Percentiles rank a stretch among this genome's conserved stretches.
Conservation (phyloP, 768 basidiomycete species). For the Amanita molliuscula region DNA sequence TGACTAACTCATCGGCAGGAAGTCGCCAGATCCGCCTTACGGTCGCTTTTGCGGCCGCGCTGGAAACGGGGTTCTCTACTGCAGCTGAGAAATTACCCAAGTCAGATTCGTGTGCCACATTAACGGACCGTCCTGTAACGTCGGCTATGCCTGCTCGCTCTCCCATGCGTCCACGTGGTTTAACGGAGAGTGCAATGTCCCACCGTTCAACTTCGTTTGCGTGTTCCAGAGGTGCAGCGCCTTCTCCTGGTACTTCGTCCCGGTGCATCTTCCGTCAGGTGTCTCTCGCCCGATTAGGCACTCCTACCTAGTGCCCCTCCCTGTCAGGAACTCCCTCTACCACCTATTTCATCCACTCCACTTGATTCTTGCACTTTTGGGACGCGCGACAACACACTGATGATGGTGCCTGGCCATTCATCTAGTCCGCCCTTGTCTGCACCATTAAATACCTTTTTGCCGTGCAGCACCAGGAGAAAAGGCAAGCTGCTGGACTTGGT, state of each 20-base stretch:
- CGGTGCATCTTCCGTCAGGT: conserved; percentile 31
- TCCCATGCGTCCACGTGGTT: conserved; percentile 34
- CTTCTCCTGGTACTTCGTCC: conserved; percentile 12
- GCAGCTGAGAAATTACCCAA: conserved; percentile 13
- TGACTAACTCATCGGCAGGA: no score
- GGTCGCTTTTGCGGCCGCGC: conserved; percentile 15
- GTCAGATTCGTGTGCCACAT: conserved; percentile 20
- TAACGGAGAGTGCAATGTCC: conserved; percentile 30
- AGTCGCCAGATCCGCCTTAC: not conserved
- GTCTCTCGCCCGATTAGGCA: conserved; percentile 30
- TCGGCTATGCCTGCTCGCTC: conserved; percentile 23
- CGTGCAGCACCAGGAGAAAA: conserved; percentile 17
- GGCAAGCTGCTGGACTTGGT: conserved; percentile 10
- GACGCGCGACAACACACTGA: conserved; percentile 7
- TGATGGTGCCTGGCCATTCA: conserved; percentile 15
- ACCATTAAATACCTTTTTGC: conserved; percentile 20
- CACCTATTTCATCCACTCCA: conserved; percentile 19
- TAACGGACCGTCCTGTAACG: conserved; percentile 15
- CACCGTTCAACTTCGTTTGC: conserved; percentile 23
- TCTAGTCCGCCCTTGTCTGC: conserved; percentile 32
- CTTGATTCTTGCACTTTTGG: conserved; percentile 6
- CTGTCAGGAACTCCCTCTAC: conserved; percentile 33
- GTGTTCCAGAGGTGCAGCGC: conserved; percentile 8
- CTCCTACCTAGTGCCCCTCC: conserved; percentile 42
- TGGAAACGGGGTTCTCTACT: not conserved